A percentile compares a stretch with the other conserved stretches of the same genome.
Evolutionary conservation across 768 basidiomycete genomes (phyloP).

Genomic region (Lactifluus pinguis): DNA sequence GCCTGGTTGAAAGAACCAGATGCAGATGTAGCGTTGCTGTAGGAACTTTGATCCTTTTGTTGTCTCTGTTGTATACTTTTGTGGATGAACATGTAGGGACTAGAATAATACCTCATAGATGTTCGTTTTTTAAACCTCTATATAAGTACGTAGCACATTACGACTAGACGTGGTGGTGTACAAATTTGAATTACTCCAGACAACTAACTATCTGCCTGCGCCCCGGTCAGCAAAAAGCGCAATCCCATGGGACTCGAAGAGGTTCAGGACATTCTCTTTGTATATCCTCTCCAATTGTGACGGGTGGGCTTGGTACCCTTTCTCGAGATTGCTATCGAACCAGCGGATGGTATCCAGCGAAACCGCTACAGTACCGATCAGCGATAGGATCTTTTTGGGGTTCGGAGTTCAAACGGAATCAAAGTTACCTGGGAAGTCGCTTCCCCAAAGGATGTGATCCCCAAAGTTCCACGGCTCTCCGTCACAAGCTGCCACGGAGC

Average conservation of each 20-base stretch:
- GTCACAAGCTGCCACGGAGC: constrained; percentile 33
- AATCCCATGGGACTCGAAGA: constrained; percentile 31
- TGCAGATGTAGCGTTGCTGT: not conserved
- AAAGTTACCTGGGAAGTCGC: constrained; percentile 61
- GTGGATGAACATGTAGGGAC: not conserved
- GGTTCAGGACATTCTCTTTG: constrained; percentile 39
- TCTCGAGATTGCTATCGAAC: constrained; percentile 37
- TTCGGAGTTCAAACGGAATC: too few species aligned
- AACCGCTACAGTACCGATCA: constrained; percentile 6
- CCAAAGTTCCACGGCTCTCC: constrained; percentile 42
- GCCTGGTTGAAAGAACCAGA: constrained; percentile 42
- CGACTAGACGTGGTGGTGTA: too few species aligned
- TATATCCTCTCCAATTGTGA: constrained; percentile 36
- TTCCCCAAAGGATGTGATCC: constrained; percentile 57
- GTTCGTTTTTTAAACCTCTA: not conserved
- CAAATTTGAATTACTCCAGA: not conserved
- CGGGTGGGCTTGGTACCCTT: constrained; percentile 27
- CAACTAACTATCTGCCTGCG: not conserved
- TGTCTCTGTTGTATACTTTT: not conserved
- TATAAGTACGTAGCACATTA: too few species aligned
- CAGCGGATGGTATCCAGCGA: constrained; percentile 33
- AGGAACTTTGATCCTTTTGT: not conserved
- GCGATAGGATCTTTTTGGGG: too few species aligned
- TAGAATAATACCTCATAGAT: not conserved
- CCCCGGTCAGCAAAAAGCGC: not conserved